A percentile compares a stretch with the other conserved stretches of the same genome.
Conservation (phyloP, 2,329 filamentous ascomycete genomes). For the Trichoderma sp. region DNA sequence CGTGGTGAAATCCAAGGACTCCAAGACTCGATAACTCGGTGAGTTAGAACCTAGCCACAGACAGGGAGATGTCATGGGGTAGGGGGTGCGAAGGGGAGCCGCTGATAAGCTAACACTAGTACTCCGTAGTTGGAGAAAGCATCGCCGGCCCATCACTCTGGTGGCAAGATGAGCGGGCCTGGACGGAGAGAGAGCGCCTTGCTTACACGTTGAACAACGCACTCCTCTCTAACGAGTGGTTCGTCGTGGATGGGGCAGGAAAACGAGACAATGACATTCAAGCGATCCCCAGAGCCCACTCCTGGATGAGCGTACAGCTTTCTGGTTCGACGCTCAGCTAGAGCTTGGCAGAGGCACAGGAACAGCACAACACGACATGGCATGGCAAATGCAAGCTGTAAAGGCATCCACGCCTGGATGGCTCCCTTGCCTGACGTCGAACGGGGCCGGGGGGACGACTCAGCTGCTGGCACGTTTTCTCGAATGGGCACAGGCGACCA, state of each 20-base stretch:
- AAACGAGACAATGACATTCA: slow-evolving; percentile 5
- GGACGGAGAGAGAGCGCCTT: slow-evolving; percentile 2
- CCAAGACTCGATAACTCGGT: not conserved
- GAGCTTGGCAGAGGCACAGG: slow-evolving; percentile 14
- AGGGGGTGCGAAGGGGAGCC: slow-evolving; percentile 4
- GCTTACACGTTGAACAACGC: slow-evolving; percentile 15
- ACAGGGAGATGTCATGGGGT: slow-evolving; percentile 1
- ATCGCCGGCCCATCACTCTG: slow-evolving; percentile 7
- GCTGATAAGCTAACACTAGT: slow-evolving; percentile 21
- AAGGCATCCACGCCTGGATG: slow-evolving; percentile 11
- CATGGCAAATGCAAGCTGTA: slow-evolving; percentile 19
- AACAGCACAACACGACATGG: slow-evolving; percentile 13
- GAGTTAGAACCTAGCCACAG: not conserved
- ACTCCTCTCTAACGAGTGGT: slow-evolving; percentile 10
- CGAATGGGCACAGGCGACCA: not conserved
- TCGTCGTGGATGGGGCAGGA: slow-evolving; percentile 13
- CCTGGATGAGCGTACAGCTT: not conserved
- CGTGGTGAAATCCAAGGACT: not conserved
- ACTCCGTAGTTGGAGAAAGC: slow-evolving; percentile 17
- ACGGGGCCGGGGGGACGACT: slow-evolving; percentile 10
- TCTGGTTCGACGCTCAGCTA: slow-evolving; percentile 2
- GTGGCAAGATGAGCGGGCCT: slow-evolving; percentile 19
- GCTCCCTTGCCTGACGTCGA: not conserved
- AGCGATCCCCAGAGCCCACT: not conserved
- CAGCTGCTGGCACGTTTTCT: slow-evolving; percentile 17